phyloP scores from a whole-genome alignment of 179 eudicot genomes.

The Camellia oleifera region DNA sequence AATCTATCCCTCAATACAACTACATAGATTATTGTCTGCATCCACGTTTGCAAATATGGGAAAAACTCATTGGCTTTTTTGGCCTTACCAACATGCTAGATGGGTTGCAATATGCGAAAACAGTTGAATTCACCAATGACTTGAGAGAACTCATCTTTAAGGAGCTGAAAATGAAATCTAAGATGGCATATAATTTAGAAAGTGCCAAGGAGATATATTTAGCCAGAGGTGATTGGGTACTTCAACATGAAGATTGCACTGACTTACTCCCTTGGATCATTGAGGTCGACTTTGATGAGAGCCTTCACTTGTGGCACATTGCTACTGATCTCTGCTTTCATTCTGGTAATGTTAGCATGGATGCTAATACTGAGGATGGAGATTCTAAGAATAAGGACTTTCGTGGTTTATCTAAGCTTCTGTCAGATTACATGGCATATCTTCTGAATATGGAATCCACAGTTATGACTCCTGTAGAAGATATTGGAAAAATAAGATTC shows the following conservation, averaged over 20 bases:
- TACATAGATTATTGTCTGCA: conserved; percentile 24
- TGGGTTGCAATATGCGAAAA: conserved; percentile 2
- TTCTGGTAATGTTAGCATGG: not conserved
- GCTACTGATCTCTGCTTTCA: conserved; percentile 26
- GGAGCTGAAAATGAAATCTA: conserved; percentile 17
- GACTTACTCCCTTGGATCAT: conserved; percentile 11
- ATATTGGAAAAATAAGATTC: conserved; percentile 28
- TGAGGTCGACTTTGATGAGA: conserved; percentile 16
- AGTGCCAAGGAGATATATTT: conserved; percentile 11
- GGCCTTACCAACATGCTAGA: conserved; percentile 2
- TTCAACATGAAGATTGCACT: not conserved
- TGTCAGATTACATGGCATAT: conserved; percentile 42
- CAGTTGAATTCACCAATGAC: not conserved
- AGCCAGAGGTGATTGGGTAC: conserved; percentile 24
- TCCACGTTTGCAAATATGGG: not conserved
- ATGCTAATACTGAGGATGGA: not conserved
- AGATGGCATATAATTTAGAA: conserved; percentile 4
- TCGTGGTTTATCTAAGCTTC: conserved; percentile 16
- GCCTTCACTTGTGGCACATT: conserved; percentile 30
- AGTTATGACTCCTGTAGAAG: conserved; percentile 34
- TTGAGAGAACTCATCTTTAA: not conserved
- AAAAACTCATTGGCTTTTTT: not conserved
- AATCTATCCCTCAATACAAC: conserved; percentile 22
- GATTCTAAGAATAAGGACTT: not conserved
- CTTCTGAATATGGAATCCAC: conserved; percentile 26